Conservation (phyloP, 192 early-diverging fungal genomes). For the Backusella circina region DNA sequence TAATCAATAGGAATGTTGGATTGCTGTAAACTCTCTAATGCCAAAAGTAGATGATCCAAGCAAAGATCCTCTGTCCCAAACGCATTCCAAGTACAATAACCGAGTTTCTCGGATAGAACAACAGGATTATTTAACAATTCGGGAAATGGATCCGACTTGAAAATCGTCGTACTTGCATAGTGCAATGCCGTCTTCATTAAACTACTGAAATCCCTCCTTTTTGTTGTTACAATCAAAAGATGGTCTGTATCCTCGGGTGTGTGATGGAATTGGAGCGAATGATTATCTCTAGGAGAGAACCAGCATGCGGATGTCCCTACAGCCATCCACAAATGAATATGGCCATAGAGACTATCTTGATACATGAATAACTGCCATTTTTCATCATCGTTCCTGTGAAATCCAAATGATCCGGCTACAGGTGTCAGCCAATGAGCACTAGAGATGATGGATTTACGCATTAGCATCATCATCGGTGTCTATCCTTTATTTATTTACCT, state of each 20-base stretch:
- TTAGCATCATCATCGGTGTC: not conserved
- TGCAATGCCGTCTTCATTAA: not conserved
- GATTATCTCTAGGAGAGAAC: not conserved
- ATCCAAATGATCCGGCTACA: not conserved
- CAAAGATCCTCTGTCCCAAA: not conserved
- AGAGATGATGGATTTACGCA: not conserved
- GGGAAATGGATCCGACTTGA: not conserved
- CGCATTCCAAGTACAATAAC: constrained; percentile 25
- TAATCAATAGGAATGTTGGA: constrained; percentile 21
- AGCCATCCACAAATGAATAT: constrained; percentile 8
- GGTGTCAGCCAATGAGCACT: constrained; percentile 7
- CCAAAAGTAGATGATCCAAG: not conserved
- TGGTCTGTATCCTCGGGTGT: not conserved
- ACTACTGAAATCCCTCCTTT: not conserved
- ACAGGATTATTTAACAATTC: not conserved
- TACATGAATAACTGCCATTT: constrained; percentile 9
- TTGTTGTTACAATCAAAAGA: not conserved
- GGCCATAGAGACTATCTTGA: not conserved
- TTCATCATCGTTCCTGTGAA: not conserved
- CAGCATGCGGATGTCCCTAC: not conserved
- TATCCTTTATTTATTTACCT: not conserved
- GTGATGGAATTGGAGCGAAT: not conserved
- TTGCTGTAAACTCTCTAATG: constrained; percentile 7
- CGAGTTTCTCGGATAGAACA: not conserved
- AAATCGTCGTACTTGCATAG: not conserved